phyloP scores from a whole-genome alignment of 495 filamentous ascomycete species.

The Penicillium samsonianum region DNA sequence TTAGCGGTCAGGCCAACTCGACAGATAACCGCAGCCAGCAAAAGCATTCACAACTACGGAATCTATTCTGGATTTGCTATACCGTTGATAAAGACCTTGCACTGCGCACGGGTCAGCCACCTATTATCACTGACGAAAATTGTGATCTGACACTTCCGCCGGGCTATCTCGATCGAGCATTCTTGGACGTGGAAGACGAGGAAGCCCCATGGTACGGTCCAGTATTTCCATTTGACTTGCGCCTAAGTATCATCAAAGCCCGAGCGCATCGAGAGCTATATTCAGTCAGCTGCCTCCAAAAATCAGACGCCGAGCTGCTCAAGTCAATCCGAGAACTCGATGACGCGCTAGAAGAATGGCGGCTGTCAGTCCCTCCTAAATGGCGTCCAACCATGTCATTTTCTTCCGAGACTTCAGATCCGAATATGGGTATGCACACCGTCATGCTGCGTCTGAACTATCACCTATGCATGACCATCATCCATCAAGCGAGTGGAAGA shows the following conservation, averaged over 20 bases:
- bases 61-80: constrained; percentile 57
- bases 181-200: constrained; percentile 31
- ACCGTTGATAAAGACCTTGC: constrained; percentile 53
- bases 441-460: constrained; percentile 53
- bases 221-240: constrained; percentile 49
- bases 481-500: constrained; percentile 52
- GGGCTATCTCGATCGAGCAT: constrained; percentile 41
- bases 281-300: constrained; percentile 46
- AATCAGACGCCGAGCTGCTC: constrained; percentile 54
- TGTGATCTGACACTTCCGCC: constrained; percentile 54
- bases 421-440: constrained; percentile 43
- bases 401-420: constrained; percentile 36
- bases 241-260: constrained; percentile 53
- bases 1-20: constrained; percentile 5
- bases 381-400: constrained; percentile 50
- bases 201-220: constrained; percentile 31
- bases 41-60: constrained; percentile 41
- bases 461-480: constrained; percentile 52
- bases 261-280: constrained; percentile 50
- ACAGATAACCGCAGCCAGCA: constrained; percentile 13
- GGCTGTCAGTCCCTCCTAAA: constrained; percentile 42
- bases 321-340: constrained; percentile 55
- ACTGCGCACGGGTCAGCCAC: constrained; percentile 53
- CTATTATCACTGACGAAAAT: constrained; percentile 52
- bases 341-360: constrained; percentile 53